Evolutionary conservation across 2,329 filamentous ascomycete genomes (phyloP), one percentile per base, ranked within the genome.

Genomic region (Clonostachys sp.): DNA sequence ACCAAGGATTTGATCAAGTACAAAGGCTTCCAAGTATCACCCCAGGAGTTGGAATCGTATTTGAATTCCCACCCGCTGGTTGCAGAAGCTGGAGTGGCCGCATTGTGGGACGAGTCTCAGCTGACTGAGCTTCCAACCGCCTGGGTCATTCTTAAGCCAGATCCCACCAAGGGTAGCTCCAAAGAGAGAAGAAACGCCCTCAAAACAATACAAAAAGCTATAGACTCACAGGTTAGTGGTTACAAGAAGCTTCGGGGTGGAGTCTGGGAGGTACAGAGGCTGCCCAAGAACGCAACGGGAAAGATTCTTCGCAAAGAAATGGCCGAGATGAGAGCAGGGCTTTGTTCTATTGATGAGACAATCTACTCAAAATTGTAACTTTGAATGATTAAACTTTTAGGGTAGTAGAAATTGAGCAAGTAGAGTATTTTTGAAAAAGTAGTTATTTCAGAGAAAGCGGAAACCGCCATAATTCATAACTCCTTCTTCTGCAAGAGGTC

Each of bases 1-100:
- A 66, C 65, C 4, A 71, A 71, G 45, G 66, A 70, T 30, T 47
- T 71, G 16, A 68, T 71, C 52, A 71, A 71, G 51, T 70, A 69
- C 54, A 70, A 70, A 45, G 66, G 65, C 5, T 69, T 71, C 49
- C 66, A 71, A 44, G 63, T 71, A 4, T 63, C 62, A 24, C 67
- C 68, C 0, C 51, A 58, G 0, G 67, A 71, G 52, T 52, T 71
- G 2, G 67, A 71, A 46, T 54, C 55, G 2, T 56, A 62, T 39
- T 34, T 70, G 44, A 64, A 67, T 49, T 60, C 61, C 7, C 66
- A 70, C 45, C 66, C 65, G 2, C 49, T 59, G 39, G 64, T 71
- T 18, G 50, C 56, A 1, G 68, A 71, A 35, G 59, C 55, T 2
- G 68, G 62, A 3, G 62, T 69, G 5, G 63, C 57, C 3, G 60